Percentiles rank a stretch among this genome's conserved stretches.
These are phyloP conservation scores for Agroathelia rolfsii DNA, from an alignment of 1,284 basidiomycete species.

Conservation along the genomic window DNA sequence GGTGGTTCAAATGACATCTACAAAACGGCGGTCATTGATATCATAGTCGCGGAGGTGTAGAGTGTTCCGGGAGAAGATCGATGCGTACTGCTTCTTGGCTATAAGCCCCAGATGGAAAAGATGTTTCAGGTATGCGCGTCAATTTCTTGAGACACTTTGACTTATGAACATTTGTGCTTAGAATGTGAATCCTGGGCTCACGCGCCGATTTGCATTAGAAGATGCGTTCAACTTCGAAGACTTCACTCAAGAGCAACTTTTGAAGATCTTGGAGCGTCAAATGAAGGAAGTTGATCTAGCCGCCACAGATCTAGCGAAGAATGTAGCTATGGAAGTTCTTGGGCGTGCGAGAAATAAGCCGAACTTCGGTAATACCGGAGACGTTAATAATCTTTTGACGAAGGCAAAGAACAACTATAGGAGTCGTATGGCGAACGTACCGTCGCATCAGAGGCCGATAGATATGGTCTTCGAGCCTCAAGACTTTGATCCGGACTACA, in stretches of 20 bases:
- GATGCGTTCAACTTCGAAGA: slow-evolving; percentile 13
- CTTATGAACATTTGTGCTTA: background rate
- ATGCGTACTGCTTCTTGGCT: slow-evolving; percentile 13
- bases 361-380: slow-evolving; percentile 13
- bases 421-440: slow-evolving; percentile 6
- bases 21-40: slow-evolving; percentile 14
- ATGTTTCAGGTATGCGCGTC: slow-evolving; percentile 16
- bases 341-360: slow-evolving; percentile 10
- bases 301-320: slow-evolving; percentile 12
- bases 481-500: slow-evolving; percentile 13
- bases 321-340: slow-evolving; percentile 11
- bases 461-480: slow-evolving; percentile 11
- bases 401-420: slow-evolving; percentile 10
- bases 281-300: slow-evolving; percentile 10
- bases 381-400: slow-evolving; percentile 12
- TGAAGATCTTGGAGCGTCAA: slow-evolving; percentile 8
- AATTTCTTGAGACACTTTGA: too few species aligned
- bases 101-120: slow-evolving; percentile 12
- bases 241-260: slow-evolving; percentile 10
- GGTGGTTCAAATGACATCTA: slow-evolving; percentile 4
- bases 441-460: too few species aligned
- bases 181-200: slow-evolving; percentile 11
- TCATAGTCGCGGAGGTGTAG: slow-evolving; percentile 14
- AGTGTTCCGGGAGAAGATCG: slow-evolving; percentile 13
- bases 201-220: slow-evolving; percentile 12